Base-by-base conservation (phyloP, 306 rosid genomes). In the Coriaria nepalensis region DNA sequence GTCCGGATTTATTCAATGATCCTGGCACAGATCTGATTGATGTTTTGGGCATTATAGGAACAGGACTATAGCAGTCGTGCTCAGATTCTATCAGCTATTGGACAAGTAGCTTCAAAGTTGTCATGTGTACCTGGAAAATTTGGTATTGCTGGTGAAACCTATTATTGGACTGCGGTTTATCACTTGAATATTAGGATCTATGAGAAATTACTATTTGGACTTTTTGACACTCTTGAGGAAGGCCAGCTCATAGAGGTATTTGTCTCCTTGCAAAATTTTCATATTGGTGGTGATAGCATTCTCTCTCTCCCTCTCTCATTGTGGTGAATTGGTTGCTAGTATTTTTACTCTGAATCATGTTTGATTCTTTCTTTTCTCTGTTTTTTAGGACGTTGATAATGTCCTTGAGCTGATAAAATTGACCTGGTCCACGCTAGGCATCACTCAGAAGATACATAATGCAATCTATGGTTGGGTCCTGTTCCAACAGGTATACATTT, bases 361-460 rank as follows among this genome's bases (percentile, higher is more conserved):
- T 59, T 44, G 34, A 7, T n/a, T 57, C 13, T 48, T 35, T 39
- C 56, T 48, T 13, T 35, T n/a, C 45, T 37, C 10, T 13, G 13
- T 57, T 43, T 68, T 4, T 51, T 47, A 76, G 83, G 83, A 72
- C 61, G 67, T 61, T 51, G 68, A 76, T 54, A 73, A 68, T 45
- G 46, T 52, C 47, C 60, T 68, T 63, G 46, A 6, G 60, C 73
- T 61, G 36, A 40, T 65, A 52, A 68, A 72, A 45, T 65, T 68
- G 68, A 62, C 82, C 42, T 76, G 82, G 82, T 40, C 66, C 42
- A 51, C 60, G 61, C 62, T 76, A 35, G 78, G 78, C 65, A 68
- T 72, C 57, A 71, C 76, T 42, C 73, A 63, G 57, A 69, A 55
- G 62, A 55, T 72, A 49, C 83, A 76, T 50, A 56, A 73, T 51